Conservation (phyloP, 176 grass and related monocot species). For the Oryza nivara region DNA sequence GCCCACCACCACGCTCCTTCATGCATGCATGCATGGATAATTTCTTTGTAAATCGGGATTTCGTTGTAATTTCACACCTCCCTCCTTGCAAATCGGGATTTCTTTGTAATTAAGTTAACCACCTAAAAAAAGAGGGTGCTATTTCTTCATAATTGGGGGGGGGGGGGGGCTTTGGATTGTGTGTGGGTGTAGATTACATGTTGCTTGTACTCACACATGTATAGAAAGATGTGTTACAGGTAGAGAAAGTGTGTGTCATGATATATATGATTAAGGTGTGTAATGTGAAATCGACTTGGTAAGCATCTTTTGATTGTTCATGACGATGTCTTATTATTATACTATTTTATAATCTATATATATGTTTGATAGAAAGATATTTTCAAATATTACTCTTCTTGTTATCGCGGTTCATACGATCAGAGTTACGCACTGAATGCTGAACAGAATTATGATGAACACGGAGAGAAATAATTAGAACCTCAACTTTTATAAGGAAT, state of each 20-base stretch:
- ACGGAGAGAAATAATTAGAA: not conserved
- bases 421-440: not conserved
- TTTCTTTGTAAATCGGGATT: too few species aligned
- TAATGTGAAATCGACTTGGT: not conserved
- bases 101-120: slow-evolving; percentile 4
- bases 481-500: not conserved
- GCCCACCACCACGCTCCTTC: slow-evolving; percentile 6
- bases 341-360: too few species aligned
- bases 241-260: too few species aligned
- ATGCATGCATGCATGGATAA: slow-evolving; percentile 31
- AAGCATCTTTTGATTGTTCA: not conserved
- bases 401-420: not conserved
- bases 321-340: not conserved
- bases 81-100: not conserved
- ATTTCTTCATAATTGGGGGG: not conserved
- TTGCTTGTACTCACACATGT: not conserved
- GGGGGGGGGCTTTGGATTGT: not conserved
- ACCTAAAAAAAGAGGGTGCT: not conserved
- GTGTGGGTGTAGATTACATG: not conserved
- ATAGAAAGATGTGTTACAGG: too few species aligned
- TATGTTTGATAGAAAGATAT: not conserved
- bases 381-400: not conserved
- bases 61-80: not conserved
- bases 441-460: not conserved
- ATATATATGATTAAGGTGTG: not conserved